Conservation (phyloP, 164 flowering plant species). For the Tetracentron sinense region DNA sequence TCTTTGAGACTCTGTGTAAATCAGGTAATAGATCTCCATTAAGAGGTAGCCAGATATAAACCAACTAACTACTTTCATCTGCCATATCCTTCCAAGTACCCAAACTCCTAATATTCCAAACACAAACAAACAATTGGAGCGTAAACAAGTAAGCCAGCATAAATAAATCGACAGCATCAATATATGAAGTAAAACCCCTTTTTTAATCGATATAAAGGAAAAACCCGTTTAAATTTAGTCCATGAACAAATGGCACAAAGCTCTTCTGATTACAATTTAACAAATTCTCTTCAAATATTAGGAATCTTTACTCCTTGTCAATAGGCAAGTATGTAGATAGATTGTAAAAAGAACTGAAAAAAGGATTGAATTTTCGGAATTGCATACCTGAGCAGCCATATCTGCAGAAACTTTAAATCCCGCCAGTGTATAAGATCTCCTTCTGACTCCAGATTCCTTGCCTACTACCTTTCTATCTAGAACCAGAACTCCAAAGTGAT, state of each 20-base stretch:
- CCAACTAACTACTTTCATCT: background rate
- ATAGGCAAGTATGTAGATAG: background rate
- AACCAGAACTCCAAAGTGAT: background rate
- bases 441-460: background rate
- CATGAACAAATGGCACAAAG: background rate
- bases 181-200: too few relatives aligned
- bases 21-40: background rate
- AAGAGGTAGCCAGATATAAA: background rate
- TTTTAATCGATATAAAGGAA: background rate
- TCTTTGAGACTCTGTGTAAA: background rate
- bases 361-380: background rate
- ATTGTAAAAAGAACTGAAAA: background rate
- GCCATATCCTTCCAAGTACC: background rate
- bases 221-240: background rate
- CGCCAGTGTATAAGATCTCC: background rate
- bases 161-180: too few relatives aligned
- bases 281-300: background rate
- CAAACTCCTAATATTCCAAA: background rate
- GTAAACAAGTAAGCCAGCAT: too few relatives aligned
- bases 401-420: background rate
- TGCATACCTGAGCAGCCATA: conserved; percentile 20
- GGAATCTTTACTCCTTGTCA: background rate
- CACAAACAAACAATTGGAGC: background rate
- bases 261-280: background rate
- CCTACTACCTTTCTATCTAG: background rate